Evolutionary conservation across 371 early-diverging fungal genomes (phyloP).

Genomic region (Mucor piriformis): DNA sequence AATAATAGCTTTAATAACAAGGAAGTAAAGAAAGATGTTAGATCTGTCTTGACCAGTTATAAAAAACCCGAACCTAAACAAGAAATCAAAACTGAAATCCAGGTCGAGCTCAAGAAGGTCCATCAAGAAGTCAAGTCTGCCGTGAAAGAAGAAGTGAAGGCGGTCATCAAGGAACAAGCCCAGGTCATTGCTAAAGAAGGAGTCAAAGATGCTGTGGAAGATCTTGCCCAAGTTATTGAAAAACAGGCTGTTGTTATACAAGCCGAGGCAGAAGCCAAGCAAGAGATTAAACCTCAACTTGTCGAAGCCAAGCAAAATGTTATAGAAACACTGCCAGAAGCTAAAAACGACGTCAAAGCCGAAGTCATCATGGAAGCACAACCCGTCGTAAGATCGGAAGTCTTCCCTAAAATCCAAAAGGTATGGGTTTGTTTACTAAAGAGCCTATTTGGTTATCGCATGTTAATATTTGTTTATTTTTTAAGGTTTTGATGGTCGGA

Average conservation of each 20-base stretch:
- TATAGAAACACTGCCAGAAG: background rate
- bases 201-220: background rate
- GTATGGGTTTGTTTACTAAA: background rate
- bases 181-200: background rate
- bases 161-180: background rate
- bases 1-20: background rate
- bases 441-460: background rate
- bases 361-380: background rate
- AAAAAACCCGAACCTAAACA: background rate
- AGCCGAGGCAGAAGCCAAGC: too few relatives aligned
- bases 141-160: background rate
- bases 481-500: constrained; percentile 26
- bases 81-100: background rate
- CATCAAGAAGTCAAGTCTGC: background rate
- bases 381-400: background rate
- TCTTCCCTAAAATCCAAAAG: background rate
- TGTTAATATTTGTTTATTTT: background rate
- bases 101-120: background rate
- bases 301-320: background rate
- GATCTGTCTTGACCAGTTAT: background rate
- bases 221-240: background rate
- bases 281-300: too few relatives aligned
- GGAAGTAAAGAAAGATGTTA: background rate
- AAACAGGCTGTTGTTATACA: background rate
- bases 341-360: background rate